phyloP scores from a whole-genome alignment of 1,139 yeast genomes.

The Taphrina pruni region DNA sequence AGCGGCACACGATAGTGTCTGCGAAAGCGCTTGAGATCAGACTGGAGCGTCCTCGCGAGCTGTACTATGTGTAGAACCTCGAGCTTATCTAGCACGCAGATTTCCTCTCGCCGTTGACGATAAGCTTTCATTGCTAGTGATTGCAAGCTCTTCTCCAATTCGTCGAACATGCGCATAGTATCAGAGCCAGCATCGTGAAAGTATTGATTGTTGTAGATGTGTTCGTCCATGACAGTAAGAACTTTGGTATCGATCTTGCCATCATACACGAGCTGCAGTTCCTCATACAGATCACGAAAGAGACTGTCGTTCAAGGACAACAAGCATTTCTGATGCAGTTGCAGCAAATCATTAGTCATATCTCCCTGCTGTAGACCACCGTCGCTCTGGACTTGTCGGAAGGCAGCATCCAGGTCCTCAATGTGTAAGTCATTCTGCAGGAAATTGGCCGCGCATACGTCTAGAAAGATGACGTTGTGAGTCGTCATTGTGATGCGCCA shows the following conservation, averaged over 20 bases:
- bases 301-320: conserved; percentile 23
- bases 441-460: conserved; percentile 7
- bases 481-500: conserved; percentile 24
- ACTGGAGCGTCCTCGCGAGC: conserved; percentile 1
- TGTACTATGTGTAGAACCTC: conserved; percentile 27
- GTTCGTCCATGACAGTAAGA: conserved; percentile 49
- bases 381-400: conserved; percentile 11
- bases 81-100: conserved; percentile 20
- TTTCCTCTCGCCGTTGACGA: conserved; percentile 7
- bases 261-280: conserved; percentile 19
- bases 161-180: conserved; percentile 18
- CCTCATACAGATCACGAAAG: conserved; percentile 30
- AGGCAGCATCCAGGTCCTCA: conserved; percentile 27
- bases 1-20: conserved; percentile 8
- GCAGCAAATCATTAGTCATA: conserved; percentile 1
- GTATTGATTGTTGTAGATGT: conserved; percentile 37
- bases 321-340: conserved; percentile 10
- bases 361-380: neutral
- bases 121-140: conserved; percentile 14
- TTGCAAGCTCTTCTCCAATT: conserved; percentile 19
- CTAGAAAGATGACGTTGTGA: conserved; percentile 8
- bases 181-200: conserved; percentile 41
- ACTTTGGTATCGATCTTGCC: conserved; percentile 18
- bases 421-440: conserved; percentile 18
- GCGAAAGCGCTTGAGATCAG: conserved; percentile 5